Evolutionary conservation across 1,139 yeast genomes (phyloP).

Genomic region (Starmera stellimalicola): DNA sequence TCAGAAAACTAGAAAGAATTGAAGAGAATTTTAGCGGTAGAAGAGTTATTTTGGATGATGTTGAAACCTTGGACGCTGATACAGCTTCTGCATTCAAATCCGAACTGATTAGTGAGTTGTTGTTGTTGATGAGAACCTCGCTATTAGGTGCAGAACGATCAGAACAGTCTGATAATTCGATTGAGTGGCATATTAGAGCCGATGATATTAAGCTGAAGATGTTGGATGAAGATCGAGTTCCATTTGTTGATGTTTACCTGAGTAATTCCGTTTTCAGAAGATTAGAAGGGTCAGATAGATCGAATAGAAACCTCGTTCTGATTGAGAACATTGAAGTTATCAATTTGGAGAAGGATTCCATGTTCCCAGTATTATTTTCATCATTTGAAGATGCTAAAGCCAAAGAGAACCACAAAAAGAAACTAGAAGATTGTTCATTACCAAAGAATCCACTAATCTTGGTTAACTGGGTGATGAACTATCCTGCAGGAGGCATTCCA

Average conservation of each 20-base stretch:
- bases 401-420: slow-evolving; percentile 3
- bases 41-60: slow-evolving; percentile 24
- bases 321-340: slow-evolving; percentile 64
- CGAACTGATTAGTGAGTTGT: slow-evolving; percentile 22
- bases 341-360: slow-evolving; percentile 50
- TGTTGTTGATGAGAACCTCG: slow-evolving; percentile 24
- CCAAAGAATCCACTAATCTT: slow-evolving; percentile 27
- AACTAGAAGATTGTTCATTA: slow-evolving; percentile 3
- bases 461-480: slow-evolving; percentile 54
- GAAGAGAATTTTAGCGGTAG: slow-evolving; percentile 28
- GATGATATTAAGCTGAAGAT: slow-evolving; percentile 71
- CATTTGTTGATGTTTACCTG: slow-evolving; percentile 66
- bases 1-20: slow-evolving; percentile 36
- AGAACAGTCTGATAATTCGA: slow-evolving; percentile 18
- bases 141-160: slow-evolving; percentile 20
- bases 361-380: slow-evolving; percentile 64
- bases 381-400: slow-evolving; percentile 30
- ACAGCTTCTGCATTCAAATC: slow-evolving; percentile 20
- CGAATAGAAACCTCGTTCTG: slow-evolving; percentile 48
- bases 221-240: slow-evolving; percentile 47
- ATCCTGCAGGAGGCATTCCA: slow-evolving; percentile 61
- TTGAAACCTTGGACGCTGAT: slow-evolving; percentile 22
- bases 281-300: slow-evolving; percentile 51
- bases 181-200: slow-evolving; percentile 53
- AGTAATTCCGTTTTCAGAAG: slow-evolving; percentile 56